phyloP scores from a whole-genome alignment of 805 yeast species.

The Candida methanosorbosa region DNA sequence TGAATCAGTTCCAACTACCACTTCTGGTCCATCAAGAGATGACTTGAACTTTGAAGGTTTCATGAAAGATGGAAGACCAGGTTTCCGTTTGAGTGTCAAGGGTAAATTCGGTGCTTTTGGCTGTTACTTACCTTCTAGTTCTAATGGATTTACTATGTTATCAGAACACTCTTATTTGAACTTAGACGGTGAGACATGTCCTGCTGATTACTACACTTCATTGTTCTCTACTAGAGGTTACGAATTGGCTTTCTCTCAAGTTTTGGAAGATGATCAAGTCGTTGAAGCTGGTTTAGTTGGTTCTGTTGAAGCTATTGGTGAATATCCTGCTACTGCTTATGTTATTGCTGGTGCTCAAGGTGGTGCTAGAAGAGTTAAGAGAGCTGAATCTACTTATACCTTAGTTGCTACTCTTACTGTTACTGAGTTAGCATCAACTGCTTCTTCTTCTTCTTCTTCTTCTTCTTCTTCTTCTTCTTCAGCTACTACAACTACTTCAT shows the following conservation, averaged over 20 bases:
- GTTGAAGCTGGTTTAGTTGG: neutral
- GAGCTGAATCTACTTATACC: conserved; percentile 1
- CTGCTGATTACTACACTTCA: conserved; percentile 1
- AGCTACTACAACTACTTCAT: neutral
- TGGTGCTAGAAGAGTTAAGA: neutral
- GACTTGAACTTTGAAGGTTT: no score
- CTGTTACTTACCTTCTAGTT: no score
- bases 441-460: neutral
- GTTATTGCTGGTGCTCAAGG: neutral
- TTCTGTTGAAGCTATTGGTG: neutral
- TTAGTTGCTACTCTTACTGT: conserved; percentile 1
- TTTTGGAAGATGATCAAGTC: neutral
- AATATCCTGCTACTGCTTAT: neutral
- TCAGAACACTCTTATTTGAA: neutral
- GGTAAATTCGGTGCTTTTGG: no score
- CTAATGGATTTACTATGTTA: no score
- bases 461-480: neutral
- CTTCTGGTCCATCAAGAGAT: no score
- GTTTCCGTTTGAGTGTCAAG: no score
- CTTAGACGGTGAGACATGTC: conserved; percentile 8
- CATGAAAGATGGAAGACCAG: no score
- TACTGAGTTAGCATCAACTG: neutral
- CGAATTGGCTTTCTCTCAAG: neutral
- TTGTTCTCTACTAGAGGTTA: neutral
- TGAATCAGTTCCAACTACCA: no score